Conservation (phyloP, 2,329 filamentous ascomycete species). For the Curvularia sp. region DNA sequence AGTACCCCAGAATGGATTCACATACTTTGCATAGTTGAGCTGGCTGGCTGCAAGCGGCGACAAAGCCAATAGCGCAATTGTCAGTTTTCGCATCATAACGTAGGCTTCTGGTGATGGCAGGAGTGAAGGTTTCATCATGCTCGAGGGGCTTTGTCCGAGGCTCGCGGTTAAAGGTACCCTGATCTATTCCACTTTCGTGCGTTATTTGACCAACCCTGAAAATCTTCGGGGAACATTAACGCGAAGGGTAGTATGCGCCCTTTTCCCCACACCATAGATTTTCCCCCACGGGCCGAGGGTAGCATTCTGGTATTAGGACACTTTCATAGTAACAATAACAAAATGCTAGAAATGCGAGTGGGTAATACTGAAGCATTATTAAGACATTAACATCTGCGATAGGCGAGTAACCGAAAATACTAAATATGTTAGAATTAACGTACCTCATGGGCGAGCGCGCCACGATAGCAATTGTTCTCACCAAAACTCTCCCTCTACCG, state of each 20-base stretch:
- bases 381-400: too few species aligned
- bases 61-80: background rate
- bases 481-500: too few species aligned
- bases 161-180: background rate
- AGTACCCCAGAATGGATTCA: conserved; percentile 60
- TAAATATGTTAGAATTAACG: too few species aligned
- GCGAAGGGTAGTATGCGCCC: background rate
- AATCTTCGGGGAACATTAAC: background rate
- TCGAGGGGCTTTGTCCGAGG: background rate
- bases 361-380: too few species aligned
- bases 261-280: background rate
- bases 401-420: too few species aligned
- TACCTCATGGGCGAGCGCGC: too few species aligned
- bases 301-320: background rate
- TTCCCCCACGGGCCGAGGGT: background rate
- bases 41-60: conserved; percentile 5
- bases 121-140: background rate
- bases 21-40: conserved; percentile 52
- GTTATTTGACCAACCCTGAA: background rate
- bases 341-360: too few species aligned
- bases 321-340: too few species aligned
- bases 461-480: too few species aligned
- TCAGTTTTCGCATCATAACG: background rate
- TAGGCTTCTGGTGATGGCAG: background rate
- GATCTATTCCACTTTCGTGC: background rate